A percentile compares a stretch with the other conserved stretches of the same genome.
Conservation (phyloP, 129 eudicot genomes). For the Apium graveolens region DNA sequence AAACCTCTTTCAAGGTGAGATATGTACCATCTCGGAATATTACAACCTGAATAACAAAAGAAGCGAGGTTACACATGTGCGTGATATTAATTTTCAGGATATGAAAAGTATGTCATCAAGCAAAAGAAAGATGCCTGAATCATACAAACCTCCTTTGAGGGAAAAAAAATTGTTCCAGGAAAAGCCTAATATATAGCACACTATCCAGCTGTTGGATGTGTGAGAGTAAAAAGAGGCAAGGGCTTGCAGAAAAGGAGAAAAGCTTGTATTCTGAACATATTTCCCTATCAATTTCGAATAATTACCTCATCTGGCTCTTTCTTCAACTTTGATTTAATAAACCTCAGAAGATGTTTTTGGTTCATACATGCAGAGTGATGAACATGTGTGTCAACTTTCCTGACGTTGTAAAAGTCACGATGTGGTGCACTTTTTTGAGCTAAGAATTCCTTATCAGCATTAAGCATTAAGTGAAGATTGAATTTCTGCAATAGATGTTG, state of each 20-base stretch:
- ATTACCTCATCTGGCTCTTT: conserved; percentile 98
- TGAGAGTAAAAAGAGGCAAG: background rate
- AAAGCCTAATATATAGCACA: background rate
- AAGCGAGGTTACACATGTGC: background rate
- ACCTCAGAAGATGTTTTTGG: conserved; percentile 87
- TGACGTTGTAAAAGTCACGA: conserved; percentile 81
- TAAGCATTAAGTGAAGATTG: conserved; percentile 90
- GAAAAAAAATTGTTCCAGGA: background rate
- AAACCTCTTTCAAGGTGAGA: conserved; percentile 85
- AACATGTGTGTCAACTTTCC: conserved; percentile 97
- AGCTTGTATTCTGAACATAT: background rate
- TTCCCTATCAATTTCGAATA: background rate
- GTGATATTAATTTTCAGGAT: background rate
- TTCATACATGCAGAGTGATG: conserved; percentile 99
- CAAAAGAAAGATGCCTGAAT: background rate
- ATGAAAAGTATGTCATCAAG: background rate
- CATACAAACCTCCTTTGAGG: background rate
- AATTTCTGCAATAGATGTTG: conserved; percentile 50
- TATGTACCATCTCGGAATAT: conserved; percentile 97
- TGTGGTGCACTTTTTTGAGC: conserved; percentile 98
- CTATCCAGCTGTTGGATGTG: background rate
- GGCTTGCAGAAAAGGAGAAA: background rate
- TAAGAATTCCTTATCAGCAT: conserved; percentile 86
- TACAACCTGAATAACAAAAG: conserved; percentile 56
- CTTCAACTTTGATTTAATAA: conserved; percentile 89